Conservation (phyloP, 176 grass and related monocot species). For the Aegilops speltoides region DNA sequence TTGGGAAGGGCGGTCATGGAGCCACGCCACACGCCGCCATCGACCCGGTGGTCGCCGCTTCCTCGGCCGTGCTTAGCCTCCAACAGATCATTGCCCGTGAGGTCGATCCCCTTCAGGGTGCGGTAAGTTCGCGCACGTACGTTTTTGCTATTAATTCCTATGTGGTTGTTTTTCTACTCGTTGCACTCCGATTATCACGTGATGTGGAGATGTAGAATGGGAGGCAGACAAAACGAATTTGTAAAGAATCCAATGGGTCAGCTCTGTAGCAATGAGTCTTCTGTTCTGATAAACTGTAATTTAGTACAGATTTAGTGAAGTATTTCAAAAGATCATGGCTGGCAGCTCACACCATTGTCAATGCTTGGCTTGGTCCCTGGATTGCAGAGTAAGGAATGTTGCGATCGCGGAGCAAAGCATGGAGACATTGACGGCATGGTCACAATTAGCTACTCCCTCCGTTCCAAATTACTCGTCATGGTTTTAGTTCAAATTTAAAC, state of each 20-base stretch:
- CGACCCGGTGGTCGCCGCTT: background rate
- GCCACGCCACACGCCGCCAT: background rate
- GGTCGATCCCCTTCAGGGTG: background rate
- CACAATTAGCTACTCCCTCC: too few species aligned
- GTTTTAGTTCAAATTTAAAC: too few species aligned
- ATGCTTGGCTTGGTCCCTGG: too few species aligned
- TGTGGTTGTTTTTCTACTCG: background rate
- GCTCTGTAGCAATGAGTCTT: background rate
- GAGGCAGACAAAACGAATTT: too few species aligned
- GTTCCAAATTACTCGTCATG: too few species aligned
- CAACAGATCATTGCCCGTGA: background rate
- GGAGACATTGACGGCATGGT: too few species aligned
- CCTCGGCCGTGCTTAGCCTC: background rate
- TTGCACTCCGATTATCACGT: background rate
- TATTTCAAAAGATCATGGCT: background rate
- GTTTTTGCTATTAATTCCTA: background rate
- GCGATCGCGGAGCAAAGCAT: too few species aligned
- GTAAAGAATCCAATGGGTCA: background rate
- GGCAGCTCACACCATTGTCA: too few species aligned
- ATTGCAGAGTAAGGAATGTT: too few species aligned
- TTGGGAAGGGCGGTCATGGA: background rate
- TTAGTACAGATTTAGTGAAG: background rate
- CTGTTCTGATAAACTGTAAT: background rate
- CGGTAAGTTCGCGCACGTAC: background rate
- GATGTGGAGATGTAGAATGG: too few species aligned